These are phyloP conservation scores for Heterobasidion occidentale DNA, from an alignment of 1,284 basidiomycete genomes.

Conservation along the genomic window DNA sequence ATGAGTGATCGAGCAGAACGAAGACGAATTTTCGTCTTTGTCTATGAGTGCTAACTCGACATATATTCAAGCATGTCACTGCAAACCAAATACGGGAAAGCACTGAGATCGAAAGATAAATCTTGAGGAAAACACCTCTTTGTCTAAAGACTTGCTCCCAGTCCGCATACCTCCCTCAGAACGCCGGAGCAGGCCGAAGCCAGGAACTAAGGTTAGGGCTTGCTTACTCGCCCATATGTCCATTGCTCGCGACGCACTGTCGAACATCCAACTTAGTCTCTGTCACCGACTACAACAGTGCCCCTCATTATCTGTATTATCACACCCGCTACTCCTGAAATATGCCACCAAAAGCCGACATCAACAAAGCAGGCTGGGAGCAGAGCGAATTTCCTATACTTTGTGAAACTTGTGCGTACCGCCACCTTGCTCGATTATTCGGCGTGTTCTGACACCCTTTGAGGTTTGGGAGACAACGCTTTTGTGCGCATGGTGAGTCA, in stretches of 20 bases:
- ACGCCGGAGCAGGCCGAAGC: not conserved
- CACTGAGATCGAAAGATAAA: no score
- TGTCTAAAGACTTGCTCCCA: no score
- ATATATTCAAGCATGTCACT: no score
- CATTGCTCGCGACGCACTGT: not conserved
- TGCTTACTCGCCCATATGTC: not conserved
- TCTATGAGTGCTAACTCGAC: no score
- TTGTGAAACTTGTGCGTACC: conserved; percentile 79
- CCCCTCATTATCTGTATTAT: not conserved
- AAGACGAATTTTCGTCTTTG: no score
- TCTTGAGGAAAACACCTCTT: no score
- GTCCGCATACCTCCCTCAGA: no score
- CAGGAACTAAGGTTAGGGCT: conserved; percentile 4
- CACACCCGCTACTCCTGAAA: not conserved
- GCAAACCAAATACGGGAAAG: no score
- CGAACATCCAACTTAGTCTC: not conserved
- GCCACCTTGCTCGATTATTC: not conserved
- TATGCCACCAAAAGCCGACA: conserved; percentile 63
- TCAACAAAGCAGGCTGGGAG: conserved; percentile 90
- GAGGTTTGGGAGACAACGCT: conserved; percentile 82
- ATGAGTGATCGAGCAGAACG: no score
- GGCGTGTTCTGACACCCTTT: conserved; percentile 7
- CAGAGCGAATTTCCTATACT: conserved; percentile 87
- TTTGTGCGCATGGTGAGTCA: conserved; percentile 83
- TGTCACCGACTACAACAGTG: not conserved